Evolutionary conservation across 306 rosid genomes (phyloP).

Genomic region (Lathyrus oleraceus): DNA sequence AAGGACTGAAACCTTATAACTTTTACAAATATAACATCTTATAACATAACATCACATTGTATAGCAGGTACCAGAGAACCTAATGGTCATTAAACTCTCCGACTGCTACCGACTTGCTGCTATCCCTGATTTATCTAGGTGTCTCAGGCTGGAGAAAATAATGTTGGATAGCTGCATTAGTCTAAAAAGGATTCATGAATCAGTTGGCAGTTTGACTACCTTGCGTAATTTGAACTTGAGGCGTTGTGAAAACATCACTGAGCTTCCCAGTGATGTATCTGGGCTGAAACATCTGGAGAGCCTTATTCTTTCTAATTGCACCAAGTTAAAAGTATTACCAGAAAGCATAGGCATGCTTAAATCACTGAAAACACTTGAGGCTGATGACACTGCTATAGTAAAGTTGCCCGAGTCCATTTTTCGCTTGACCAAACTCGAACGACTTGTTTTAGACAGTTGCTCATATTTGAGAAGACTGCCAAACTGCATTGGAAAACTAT

Average conservation of each 20-base stretch:
- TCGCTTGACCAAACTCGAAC: slow-evolving; percentile 48
- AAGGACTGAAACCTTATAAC: not conserved
- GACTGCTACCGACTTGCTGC: slow-evolving; percentile 38
- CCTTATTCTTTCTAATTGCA: slow-evolving; percentile 49
- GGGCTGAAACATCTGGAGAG: slow-evolving; percentile 55
- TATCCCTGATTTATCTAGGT: slow-evolving; percentile 60
- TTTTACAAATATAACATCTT: not conserved
- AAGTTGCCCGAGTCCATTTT: slow-evolving; percentile 56
- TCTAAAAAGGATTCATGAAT: slow-evolving; percentile 51
- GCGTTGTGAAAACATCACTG: slow-evolving; percentile 40
- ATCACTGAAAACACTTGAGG: slow-evolving; percentile 49
- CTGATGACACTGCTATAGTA: slow-evolving; percentile 44
- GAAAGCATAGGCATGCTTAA: slow-evolving; percentile 43
- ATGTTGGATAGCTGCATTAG: slow-evolving; percentile 46
- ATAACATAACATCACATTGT: slow-evolving; percentile 6
- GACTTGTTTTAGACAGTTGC: slow-evolving; percentile 48
- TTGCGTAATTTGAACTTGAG: slow-evolving; percentile 53
- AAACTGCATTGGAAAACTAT: slow-evolving; percentile 46
- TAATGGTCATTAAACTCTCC: slow-evolving; percentile 54
- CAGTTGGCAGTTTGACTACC: slow-evolving; percentile 46
- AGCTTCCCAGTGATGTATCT: slow-evolving; percentile 53
- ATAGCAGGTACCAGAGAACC: slow-evolving; percentile 52
- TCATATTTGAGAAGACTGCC: slow-evolving; percentile 45
- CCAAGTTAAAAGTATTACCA: slow-evolving; percentile 49
- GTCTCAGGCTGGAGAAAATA: slow-evolving; percentile 50